Evolutionary conservation across 129 eudicot species (phyloP), one percentile per base, ranked within the genome.

Genomic region (Calendula officinalis): DNA sequence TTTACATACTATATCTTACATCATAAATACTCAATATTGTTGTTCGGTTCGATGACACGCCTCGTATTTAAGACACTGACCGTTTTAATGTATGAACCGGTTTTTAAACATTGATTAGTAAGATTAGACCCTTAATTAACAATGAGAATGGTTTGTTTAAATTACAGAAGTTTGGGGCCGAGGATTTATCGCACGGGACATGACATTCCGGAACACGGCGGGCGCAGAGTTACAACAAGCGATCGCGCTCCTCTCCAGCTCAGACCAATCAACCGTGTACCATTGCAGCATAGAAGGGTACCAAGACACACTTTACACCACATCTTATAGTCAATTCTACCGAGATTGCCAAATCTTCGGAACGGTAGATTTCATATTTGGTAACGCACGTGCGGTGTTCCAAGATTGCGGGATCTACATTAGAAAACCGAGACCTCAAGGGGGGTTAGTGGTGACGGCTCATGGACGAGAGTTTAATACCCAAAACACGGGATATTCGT

Each of bases 311-410:
- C 81, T 77, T 34, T 70, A 35, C 44, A 17, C 67, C 2, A 35
- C 16, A 4, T 8, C 41, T 4, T 53, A 5, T 22, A 54, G 1
- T 47, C 81, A 77, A 47, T 77, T 70, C 62, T 77, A 70, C 49
- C 65, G 70, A 49, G 63, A 77, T 40, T 77, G 77, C 15, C 27
- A 70, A 17, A 70, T 77, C 38, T 56, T 47, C 4, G 81, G 77
- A 34, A 77, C 77, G 0, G 68, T 70, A 5, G 81, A 76, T 46
- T 76, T 76, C 58, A 70, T 70, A 40, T 76, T 76, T 11, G 81
- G 76, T 4, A 54, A 34, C 5, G 72, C 63, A 6, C 30, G 8
- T 0, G 81, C 40, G 4, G 75, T 76, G 33, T 62, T 76, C 49
- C 81, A 76, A 56, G 69, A 76, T 51, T 76, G 81, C 15, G 6